phyloP scores from a whole-genome alignment of 352 stramenopile genomes.

The Globisporangium viniferum region DNA sequence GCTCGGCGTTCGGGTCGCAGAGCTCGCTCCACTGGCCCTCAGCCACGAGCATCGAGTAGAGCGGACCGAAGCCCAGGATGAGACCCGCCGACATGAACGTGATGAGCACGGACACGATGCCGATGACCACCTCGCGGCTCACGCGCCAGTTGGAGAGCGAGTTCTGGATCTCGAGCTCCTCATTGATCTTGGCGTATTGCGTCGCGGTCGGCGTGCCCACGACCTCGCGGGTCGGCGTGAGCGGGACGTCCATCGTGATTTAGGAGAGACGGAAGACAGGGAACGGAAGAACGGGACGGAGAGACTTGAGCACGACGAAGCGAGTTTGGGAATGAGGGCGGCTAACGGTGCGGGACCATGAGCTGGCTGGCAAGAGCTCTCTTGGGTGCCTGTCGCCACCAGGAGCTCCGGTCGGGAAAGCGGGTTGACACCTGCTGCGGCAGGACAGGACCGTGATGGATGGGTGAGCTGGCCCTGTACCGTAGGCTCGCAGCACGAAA shows the following conservation, averaged over 20 bases:
- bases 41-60: conserved; percentile 45
- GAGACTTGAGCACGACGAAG: conserved; percentile 9
- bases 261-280: not conserved
- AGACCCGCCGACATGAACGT: conserved; percentile 38
- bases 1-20: conserved; percentile 23
- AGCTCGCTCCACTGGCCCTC: conserved; percentile 47
- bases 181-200: conserved; percentile 14
- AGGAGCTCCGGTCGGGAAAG: not conserved
- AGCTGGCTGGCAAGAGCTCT: not conserved
- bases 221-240: conserved; percentile 10
- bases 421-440: not conserved
- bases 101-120: conserved; percentile 27
- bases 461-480: not conserved
- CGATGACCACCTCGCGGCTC: conserved; percentile 21
- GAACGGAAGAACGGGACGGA: not conserved
- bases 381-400: not conserved
- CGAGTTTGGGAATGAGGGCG: conserved; percentile 7
- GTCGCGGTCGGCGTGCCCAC: conserved; percentile 8
- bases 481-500: not conserved
- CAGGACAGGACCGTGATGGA: not conserved
- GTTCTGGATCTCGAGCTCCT: conserved; percentile 22
- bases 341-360: not conserved
- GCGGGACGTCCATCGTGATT: conserved; percentile 1
- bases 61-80: conserved; percentile 45
- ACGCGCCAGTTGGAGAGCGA: conserved; percentile 30